Conservation (phyloP, 2,329 filamentous ascomycete genomes). For the Lizonia empirigonia region DNA sequence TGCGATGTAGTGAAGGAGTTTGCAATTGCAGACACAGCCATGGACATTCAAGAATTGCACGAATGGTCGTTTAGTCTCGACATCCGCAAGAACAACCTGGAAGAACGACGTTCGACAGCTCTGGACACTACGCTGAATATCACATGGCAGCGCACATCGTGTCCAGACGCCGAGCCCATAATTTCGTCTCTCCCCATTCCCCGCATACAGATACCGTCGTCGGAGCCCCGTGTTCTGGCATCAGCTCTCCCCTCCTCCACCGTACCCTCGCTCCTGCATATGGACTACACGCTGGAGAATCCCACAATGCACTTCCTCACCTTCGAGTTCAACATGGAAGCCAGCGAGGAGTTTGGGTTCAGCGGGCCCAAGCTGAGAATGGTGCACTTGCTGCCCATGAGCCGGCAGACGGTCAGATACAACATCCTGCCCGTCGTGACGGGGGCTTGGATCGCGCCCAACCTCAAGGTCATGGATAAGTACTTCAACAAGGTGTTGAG, state of each 20-base stretch:
- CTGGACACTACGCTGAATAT: constrained; percentile 78
- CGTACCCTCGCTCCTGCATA: constrained; percentile 38
- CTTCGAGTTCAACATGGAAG: constrained; percentile 90
- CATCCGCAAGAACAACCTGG: constrained; percentile 76
- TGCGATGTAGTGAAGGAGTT: constrained; percentile 54
- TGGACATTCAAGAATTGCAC: constrained; percentile 71
- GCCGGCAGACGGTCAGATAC: constrained; percentile 74
- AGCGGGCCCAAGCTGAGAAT: constrained; percentile 82
- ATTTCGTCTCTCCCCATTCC: constrained; percentile 74
- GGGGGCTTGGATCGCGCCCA: constrained; percentile 73
- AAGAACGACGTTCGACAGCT: constrained; percentile 77
- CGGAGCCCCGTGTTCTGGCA: constrained; percentile 82
- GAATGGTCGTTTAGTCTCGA: constrained; percentile 75
- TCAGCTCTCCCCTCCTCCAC: constrained; percentile 48
- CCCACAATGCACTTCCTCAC: constrained; percentile 93
- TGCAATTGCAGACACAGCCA: constrained; percentile 40
- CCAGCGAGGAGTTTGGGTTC: constrained; percentile 90
- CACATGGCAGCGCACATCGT: constrained; percentile 70
- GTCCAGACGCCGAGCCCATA: constrained; percentile 36
- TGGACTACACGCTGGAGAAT: constrained; percentile 82
- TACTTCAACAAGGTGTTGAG: constrained; percentile 92
- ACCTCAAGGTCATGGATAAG: constrained; percentile 79
- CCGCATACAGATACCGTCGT: constrained; percentile 77
- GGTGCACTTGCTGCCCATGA: constrained; percentile 81
- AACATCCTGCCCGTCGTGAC: constrained; percentile 69